Evolutionary conservation across 2,329 filamentous ascomycete genomes (phyloP), one percentile per base, ranked within the genome.

Genomic region (Elsinoe ampelina): DNA sequence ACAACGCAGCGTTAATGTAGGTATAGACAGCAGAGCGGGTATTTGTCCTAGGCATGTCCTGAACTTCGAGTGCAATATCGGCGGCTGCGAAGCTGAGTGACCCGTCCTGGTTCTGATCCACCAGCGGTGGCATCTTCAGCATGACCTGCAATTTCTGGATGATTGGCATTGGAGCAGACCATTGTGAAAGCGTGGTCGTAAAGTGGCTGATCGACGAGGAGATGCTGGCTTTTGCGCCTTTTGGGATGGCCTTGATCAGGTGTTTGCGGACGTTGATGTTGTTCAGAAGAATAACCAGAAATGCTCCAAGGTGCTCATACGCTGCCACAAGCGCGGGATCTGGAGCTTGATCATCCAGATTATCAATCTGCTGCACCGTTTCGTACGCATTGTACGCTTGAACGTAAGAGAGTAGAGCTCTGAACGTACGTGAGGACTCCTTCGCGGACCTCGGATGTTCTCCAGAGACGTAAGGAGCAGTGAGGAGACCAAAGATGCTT

Each of bases 21-120:
- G 95, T 78, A 66, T 93, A 95, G 57, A 95, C 76, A 4, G 87
- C 90, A 54, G 88, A 87, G 68, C 89, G 81, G 2, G 89, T 88
- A 62, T 88, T 89, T 48, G 85, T 76, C 30, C 83, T 75, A 2
- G 86, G 86, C 8, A 91, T 72, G 51, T 95, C 87, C 2, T 54
- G 34, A 7, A 70, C 59, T 1, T 62, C 62, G 5, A 60, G 62
- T 15, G 67, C 59, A 3, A 70, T 63, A 34, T 70, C 84, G 64
- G 87, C 86, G 58, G 86, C 80, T n/a, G 84, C 86, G 77, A 69
- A 64, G 3, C 67, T 59, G 5, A 66, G 66, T 22, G 95, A 87
- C 66, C 78, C 79, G 56, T 80, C 76, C 62, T 82, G 83, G 59
- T 81, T 81, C 59, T 80, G 80, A 66, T 87, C 84, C 67, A 97